These are phyloP conservation scores for Penicillium samsonianum DNA, from an alignment of 495 filamentous ascomycete species.

Conservation along the genomic window DNA sequence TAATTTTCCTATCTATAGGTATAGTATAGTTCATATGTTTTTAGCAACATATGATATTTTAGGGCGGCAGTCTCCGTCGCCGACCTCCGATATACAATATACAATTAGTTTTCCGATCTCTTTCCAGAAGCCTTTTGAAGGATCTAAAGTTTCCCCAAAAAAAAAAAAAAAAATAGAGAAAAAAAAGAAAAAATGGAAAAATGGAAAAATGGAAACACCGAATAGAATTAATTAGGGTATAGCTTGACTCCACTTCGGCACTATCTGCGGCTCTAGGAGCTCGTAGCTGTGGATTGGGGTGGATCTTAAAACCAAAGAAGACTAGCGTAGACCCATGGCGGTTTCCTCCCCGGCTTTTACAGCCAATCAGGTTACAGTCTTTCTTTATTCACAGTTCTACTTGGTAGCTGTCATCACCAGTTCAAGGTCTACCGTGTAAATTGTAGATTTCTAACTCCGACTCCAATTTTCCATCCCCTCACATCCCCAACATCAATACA, in stretches of 20 bases:
- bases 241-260: conserved; percentile 29
- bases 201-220: conserved; percentile 16
- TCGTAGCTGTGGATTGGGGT: conserved; percentile 27
- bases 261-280: conserved; percentile 36
- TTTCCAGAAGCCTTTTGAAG: conserved; percentile 12
- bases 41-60: background rate
- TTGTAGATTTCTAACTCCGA: background rate
- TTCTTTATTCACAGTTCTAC: conserved; percentile 15
- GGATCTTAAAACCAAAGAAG: background rate
- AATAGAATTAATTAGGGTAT: background rate
- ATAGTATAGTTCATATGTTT: too few relatives aligned
- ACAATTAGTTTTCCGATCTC: background rate
- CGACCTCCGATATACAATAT: conserved; percentile 13
- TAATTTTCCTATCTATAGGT: conserved; percentile 8
- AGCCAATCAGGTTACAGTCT: conserved; percentile 20
- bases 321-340: conserved; percentile 12
- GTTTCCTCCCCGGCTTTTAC: conserved; percentile 24
- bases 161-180: conserved; percentile 3
- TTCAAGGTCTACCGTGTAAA: conserved; percentile 30
- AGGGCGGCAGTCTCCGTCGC: conserved; percentile 27
- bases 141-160: background rate
- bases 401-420: conserved; percentile 17
- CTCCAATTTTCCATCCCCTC: conserved; percentile 3
- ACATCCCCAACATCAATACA: background rate
- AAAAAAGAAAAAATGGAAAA: too few relatives aligned